These are phyloP conservation scores for Fusarium sp. DNA, from an alignment of 2,329 filamentous ascomycete genomes.

Conservation along the genomic window DNA sequence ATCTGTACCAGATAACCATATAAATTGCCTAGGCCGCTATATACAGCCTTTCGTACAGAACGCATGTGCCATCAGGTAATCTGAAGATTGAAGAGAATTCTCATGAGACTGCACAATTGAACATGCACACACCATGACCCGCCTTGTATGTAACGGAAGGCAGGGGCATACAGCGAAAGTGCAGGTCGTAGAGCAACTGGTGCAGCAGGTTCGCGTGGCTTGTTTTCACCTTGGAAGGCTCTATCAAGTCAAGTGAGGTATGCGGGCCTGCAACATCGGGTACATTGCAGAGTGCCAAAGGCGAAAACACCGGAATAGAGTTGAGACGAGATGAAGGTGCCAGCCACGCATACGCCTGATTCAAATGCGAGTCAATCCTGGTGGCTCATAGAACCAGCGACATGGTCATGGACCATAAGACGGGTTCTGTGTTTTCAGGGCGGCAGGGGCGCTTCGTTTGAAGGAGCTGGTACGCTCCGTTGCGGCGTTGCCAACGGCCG, in stretches of 20 bases:
- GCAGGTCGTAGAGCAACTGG: conserved; percentile 22
- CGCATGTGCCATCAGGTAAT: neutral
- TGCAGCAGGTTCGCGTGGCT: conserved; percentile 22
- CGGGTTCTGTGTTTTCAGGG: conserved; percentile 25
- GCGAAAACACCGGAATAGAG: conserved; percentile 13
- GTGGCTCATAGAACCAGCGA: conserved; percentile 22
- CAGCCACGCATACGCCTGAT: conserved; percentile 19
- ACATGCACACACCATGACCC: conserved; percentile 32
- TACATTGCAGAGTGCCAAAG: conserved; percentile 1
- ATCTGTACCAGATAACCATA: conserved; percentile 1
- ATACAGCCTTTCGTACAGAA: conserved; percentile 9
- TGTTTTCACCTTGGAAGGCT: conserved; percentile 21
- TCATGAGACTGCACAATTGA: conserved; percentile 11
- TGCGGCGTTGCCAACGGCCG: conserved; percentile 30
- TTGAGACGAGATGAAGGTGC: conserved; percentile 36
- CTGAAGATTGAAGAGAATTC: conserved; percentile 7
- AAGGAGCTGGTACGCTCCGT: conserved; percentile 23
- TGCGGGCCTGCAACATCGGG: neutral
- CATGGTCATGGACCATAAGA: conserved; percentile 30
- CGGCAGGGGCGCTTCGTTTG: conserved; percentile 42
- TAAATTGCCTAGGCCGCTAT: neutral
- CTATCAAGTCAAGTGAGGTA: conserved; percentile 30
- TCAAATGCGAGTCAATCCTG: conserved; percentile 29
- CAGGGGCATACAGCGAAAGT: conserved; percentile 31
- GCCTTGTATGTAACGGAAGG: conserved; percentile 43